Percentiles rank a stretch among this genome's conserved stretches.
phyloP scores from a whole-genome alignment of 805 yeast genomes.

The Saccharomycopsis capsularis region DNA sequence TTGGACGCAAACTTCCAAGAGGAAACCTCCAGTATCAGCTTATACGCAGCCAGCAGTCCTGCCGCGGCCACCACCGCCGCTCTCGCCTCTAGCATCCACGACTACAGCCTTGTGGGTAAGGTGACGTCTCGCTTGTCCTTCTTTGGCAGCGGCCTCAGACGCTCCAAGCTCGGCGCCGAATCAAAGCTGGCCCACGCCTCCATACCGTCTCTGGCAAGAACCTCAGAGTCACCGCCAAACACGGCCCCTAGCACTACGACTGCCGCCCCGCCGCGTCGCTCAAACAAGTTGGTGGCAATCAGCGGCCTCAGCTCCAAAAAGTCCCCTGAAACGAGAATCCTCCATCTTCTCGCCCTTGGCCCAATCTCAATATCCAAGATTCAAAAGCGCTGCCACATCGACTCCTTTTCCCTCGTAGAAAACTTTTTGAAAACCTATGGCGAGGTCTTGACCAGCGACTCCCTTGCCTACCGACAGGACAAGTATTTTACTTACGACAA shows the following conservation, averaged over 20 bases:
- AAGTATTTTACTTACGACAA: neutral
- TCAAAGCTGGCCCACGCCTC: conserved; percentile 1
- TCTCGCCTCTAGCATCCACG: neutral
- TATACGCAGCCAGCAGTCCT: conserved; percentile 6
- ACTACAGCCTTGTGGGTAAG: conserved; percentile 6
- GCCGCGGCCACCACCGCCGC: neutral
- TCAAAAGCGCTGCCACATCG: conserved; percentile 12
- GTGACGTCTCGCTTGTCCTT: conserved; percentile 12
- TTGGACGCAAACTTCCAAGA: conserved; percentile 8
- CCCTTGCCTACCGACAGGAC: conserved; percentile 1
- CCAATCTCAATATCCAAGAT: conserved; percentile 12
- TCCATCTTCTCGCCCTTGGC: conserved; percentile 22
- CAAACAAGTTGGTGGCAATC: conserved; percentile 13
- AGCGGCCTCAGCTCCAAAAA: conserved; percentile 1
- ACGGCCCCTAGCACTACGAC: neutral
- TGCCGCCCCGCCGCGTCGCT: conserved; percentile 5
- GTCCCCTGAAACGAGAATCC: conserved; percentile 17
- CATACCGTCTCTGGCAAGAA: neutral
- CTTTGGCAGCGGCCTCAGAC: conserved; percentile 12
- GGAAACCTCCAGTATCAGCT: conserved; percentile 9
- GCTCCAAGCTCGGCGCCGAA: conserved; percentile 17
- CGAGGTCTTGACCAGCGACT: neutral
- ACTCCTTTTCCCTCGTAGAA: conserved; percentile 1
- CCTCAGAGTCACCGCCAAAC: neutral
- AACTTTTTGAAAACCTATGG: conserved; percentile 9